Evolutionary conservation across 441 rosid genomes (phyloP), one percentile per base, ranked within the genome.

Genomic region (Erodium chrysanthum): DNA sequence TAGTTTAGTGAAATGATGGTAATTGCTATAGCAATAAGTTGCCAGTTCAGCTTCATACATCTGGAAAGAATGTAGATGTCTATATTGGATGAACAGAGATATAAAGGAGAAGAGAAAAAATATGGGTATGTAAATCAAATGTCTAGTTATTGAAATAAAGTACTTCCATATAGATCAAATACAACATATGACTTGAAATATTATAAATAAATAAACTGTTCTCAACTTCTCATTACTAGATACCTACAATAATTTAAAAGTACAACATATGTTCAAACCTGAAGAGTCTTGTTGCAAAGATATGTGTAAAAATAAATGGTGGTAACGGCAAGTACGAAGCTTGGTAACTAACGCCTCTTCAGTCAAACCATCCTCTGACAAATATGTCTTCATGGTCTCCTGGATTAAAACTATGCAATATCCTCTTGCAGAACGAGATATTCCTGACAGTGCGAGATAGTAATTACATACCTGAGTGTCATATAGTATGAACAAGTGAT

Each of bases 361-460:
- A 48, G 97, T 89, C 72, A 95, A 84, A 72, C 97, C 85, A 79
- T 95, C 98, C 81, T 92, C 97, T 71, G 73, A 81, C 22, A 90
- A 83, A 82, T 88, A 95, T 56, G 98, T 87, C 87, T 90, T 92
- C 99, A 92, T 90, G 64, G 98, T 90, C 82, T 95, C 99, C n/a
- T 92, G 79, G 71, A 87, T 80, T 60, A 86, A 83, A 71, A 82
- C 75, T 75, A 95, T 76, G 82, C 90, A 87, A 78, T 92, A 95
- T 20, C 98, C 99, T 78, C 87, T 87, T 67, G 98, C 97, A 68
- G 99, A 90, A 71, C 85, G 94, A 70, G 97, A 92, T 73, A 95
- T 81, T 66, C 97, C 97, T 91, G 71, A 35, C 72, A 42, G 64
- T 31, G 27, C 75, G 75, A 59, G 6, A 68, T 61, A 25, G 17